Evolutionary conservation across 768 basidiomycete genomes (phyloP), one percentile per base, ranked within the genome.

Genomic region (Ephemerocybe angulata): DNA sequence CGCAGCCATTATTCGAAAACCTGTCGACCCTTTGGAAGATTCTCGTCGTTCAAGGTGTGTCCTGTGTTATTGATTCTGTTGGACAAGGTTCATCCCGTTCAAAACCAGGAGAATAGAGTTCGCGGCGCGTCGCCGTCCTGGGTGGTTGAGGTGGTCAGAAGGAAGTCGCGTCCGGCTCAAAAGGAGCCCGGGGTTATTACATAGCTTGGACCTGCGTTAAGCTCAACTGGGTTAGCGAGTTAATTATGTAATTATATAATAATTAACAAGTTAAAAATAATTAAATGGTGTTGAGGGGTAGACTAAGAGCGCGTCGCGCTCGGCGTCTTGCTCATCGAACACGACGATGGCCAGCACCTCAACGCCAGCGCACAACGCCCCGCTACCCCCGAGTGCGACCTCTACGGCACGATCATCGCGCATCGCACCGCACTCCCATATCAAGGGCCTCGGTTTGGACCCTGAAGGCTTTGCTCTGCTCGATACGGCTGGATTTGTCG

Each of bases 371-470:
- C 88, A 89, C 69, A 90, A 86, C 55, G 86, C 89, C 1, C 76
- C 87, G 2, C 81, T 87, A 0, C 87, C 87, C 0, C 87, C 88
- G 0, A 77, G 87, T 3, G 75, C 79, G 1, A 69, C 82, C 0
- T 78, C 84, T 12, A 80, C 84, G 1, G 78, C 79, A 12, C 80
- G 88, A 22, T 84, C 89, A 0, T 88, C 89, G 28, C 83, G 90
- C 33, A 90, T 93, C 42, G 90, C 91, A 1, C 86, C 93, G 2
- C 95, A 98, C 66, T 97, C 94, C 4, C 95, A 98, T 69, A 98
- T 98, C 69, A 96, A 94, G 75, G 95, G 94, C 6, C 86, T 98
- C 27, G 97, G 97, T 3, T 76, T 98, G 52, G 87, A 81, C 38
- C 69, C 87, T 50, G 93, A 98, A 57, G 96, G 95, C 1, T 78